Evolutionary conservation across 805 yeast species (phyloP).

Genomic region (Ascoidea asiatica): DNA sequence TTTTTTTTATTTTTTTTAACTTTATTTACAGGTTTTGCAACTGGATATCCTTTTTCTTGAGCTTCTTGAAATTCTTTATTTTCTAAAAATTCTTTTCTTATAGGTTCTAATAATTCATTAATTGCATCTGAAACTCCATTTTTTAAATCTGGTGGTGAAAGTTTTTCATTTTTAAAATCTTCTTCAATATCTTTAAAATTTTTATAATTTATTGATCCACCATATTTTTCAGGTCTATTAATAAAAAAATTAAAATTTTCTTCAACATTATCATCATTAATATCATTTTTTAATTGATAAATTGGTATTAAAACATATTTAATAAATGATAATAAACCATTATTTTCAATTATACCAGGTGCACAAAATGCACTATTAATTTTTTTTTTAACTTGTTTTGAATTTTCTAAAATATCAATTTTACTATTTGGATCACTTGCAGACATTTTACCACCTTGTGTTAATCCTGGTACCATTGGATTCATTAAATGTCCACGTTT

Average conservation of each 20-base stretch:
- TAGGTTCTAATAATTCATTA: constrained; percentile 70
- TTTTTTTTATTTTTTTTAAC: constrained; percentile 56
- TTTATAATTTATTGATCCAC: constrained; percentile 74
- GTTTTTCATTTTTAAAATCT: constrained; percentile 59
- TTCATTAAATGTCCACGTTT: constrained; percentile 98
- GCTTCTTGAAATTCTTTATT: constrained; percentile 67
- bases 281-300: constrained; percentile 47
- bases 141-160: constrained; percentile 90
- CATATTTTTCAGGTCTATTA: constrained; percentile 92
- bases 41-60: constrained; percentile 74
- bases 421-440: constrained; percentile 98
- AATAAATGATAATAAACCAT: constrained; percentile 79
- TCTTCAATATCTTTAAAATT: constrained; percentile 55
- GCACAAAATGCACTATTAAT: constrained; percentile 88
- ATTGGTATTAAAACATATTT: constrained; percentile 80
- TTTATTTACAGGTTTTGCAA: constrained; percentile 42
- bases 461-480: constrained; percentile 96
- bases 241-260: constrained; percentile 54
- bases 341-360: constrained; percentile 84
- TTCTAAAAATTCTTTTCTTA: constrained; percentile 51
- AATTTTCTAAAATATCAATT: constrained; percentile 84
- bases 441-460: constrained; percentile 97
- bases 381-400: constrained; percentile 80
- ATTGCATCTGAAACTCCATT: constrained; percentile 82
- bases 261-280: constrained; percentile 29